Conservation (phyloP, 345 rosid species). For the Hibiscus trionum region DNA sequence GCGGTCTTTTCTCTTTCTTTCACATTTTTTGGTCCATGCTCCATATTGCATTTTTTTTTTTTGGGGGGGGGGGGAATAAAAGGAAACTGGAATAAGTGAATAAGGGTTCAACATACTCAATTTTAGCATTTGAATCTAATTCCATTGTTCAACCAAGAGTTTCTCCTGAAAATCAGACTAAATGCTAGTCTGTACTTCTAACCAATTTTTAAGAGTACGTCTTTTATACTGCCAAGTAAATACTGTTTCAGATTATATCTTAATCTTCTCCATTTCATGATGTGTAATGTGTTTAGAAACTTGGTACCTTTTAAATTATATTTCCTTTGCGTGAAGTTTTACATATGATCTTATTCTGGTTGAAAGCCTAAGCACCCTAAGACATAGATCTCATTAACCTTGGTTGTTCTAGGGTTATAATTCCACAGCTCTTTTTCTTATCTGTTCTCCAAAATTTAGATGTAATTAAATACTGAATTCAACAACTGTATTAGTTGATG, state of each 20-base stretch:
- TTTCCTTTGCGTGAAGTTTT: background rate
- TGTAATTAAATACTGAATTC: background rate
- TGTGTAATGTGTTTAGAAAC: background rate
- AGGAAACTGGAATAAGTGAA: background rate
- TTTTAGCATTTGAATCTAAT: background rate
- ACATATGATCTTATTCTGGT: background rate
- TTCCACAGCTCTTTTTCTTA: too few relatives aligned
- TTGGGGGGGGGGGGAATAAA: too few relatives aligned
- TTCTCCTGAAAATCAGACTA: too few relatives aligned
- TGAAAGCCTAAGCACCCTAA: background rate
- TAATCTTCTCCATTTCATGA: background rate
- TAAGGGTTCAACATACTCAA: background rate
- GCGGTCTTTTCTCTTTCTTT: background rate
- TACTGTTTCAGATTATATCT: background rate
- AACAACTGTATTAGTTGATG: background rate
- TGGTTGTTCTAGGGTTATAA: background rate
- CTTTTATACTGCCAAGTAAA: background rate
- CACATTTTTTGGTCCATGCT: background rate
- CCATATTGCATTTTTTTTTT: too few relatives aligned
- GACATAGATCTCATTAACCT: background rate
- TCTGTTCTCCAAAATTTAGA: background rate
- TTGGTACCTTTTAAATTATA: background rate
- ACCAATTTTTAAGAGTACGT: background rate
- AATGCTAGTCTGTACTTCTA: background rate
- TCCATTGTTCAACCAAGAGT: background rate